Conservation (phyloP, 1,284 basidiomycete species). For the Neotropicomus parvogracilis region DNA sequence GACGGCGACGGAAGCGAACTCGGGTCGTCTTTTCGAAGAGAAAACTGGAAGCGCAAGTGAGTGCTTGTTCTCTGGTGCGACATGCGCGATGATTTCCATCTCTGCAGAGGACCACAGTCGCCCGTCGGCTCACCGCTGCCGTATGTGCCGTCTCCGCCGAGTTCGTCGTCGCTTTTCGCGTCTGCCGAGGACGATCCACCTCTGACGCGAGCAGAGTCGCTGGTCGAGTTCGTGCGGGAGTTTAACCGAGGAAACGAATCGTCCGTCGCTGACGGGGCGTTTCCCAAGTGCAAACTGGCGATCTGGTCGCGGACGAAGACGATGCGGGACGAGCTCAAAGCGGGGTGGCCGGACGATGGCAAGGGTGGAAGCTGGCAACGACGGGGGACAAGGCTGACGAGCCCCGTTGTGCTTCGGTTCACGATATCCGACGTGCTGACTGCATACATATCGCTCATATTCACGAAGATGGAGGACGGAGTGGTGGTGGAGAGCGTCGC, state of each 20-base stretch:
- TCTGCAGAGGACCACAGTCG: conserved; percentile 46
- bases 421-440: conserved; percentile 58
- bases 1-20: conserved; percentile 47
- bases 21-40: conserved; percentile 41
- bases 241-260: conserved; percentile 41
- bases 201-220: conserved; percentile 40
- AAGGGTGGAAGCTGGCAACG: not conserved
- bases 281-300: conserved; percentile 38
- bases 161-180: conserved; percentile 43
- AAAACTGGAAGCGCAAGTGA: conserved; percentile 52
- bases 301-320: conserved; percentile 46
- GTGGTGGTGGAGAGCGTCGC: conserved; percentile 57
- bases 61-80: conserved; percentile 17
- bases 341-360: not conserved
- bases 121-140: conserved; percentile 57
- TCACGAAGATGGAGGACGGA: conserved; percentile 28
- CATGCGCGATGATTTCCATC: not conserved
- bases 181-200: conserved; percentile 32
- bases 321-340: conserved; percentile 15
- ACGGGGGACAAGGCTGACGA: conserved; percentile 24
- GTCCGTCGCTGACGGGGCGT: not conserved
- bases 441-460: conserved; percentile 52
- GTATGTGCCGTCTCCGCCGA: conserved; percentile 42
- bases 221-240: conserved; percentile 49
- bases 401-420: conserved; percentile 48